Conservation (phyloP, 2,329 filamentous ascomycete species). For the Metarhizium brunneum region DNA sequence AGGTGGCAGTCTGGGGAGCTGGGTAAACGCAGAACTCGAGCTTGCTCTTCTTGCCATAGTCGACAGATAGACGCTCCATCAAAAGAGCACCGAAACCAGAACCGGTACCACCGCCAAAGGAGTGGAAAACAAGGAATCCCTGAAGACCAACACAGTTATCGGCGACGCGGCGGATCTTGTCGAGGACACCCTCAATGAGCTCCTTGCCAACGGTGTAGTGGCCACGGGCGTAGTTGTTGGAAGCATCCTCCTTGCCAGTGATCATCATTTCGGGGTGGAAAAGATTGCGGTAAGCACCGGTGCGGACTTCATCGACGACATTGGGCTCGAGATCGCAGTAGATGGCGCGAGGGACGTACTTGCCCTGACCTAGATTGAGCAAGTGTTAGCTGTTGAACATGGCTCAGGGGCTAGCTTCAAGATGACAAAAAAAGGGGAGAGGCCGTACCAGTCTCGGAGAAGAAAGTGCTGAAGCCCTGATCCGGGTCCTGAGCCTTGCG, state of each 20-base stretch:
- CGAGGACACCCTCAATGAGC: slow-evolving; percentile 93
- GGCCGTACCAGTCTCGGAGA: slow-evolving; percentile 89
- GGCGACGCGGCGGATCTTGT: slow-evolving; percentile 95
- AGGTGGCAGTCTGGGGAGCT: slow-evolving; percentile 91
- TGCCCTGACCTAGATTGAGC: slow-evolving; percentile 69
- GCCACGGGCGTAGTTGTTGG: slow-evolving; percentile 99
- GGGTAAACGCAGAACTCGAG: slow-evolving; percentile 99
- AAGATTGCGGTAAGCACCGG: slow-evolving; percentile 86
- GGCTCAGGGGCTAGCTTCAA: background rate
- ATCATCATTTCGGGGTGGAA: slow-evolving; percentile 99
- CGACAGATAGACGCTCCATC: slow-evolving; percentile 97
- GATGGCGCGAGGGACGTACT: slow-evolving; percentile 98
- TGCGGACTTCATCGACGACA: slow-evolving; percentile 98
- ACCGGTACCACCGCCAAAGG: slow-evolving; percentile 96
- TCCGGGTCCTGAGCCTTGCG: slow-evolving; percentile 88
- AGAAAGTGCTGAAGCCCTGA: slow-evolving; percentile 99
- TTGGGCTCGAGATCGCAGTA: slow-evolving; percentile 99
- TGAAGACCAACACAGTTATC: slow-evolving; percentile 98
- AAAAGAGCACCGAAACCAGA: slow-evolving; percentile 97
- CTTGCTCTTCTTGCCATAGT: slow-evolving; percentile 99
- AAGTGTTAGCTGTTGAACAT: background rate
- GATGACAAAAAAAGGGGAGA: background rate
- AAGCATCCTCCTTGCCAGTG: slow-evolving; percentile 99
- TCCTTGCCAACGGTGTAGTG: slow-evolving; percentile 99
- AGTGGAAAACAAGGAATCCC: slow-evolving; percentile 99